These are phyloP conservation scores for Talaromyces sp. DNA, from an alignment of 2,329 filamentous ascomycete species.

Conservation along the genomic window DNA sequence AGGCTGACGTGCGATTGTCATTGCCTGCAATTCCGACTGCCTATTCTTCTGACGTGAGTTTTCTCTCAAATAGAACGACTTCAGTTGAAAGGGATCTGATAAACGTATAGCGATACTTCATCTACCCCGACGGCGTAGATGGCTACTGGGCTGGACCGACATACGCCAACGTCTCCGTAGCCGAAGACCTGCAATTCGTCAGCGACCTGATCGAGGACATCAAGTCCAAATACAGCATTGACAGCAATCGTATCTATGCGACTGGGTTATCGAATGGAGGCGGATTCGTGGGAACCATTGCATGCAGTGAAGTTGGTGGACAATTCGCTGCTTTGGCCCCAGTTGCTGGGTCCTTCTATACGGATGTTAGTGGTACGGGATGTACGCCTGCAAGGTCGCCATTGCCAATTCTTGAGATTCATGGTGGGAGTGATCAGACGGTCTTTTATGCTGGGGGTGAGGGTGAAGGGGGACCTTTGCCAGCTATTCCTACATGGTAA, in stretches of 20 bases:
- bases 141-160: slow-evolving; percentile 49
- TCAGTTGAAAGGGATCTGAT: no score
- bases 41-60: slow-evolving; percentile 33
- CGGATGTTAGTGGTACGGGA: slow-evolving; percentile 31
- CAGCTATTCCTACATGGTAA: slow-evolving; percentile 43
- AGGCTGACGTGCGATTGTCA: slow-evolving; percentile 42
- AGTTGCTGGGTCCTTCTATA: slow-evolving; percentile 48
- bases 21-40: slow-evolving; percentile 14
- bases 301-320: slow-evolving; percentile 40
- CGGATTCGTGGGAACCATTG: slow-evolving; percentile 48
- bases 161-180: slow-evolving; percentile 43
- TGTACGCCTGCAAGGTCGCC: slow-evolving; percentile 39
- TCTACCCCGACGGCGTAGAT: slow-evolving; percentile 48
- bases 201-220: slow-evolving; percentile 43
- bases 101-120: slow-evolving; percentile 42
- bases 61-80: no score
- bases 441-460: slow-evolving; percentile 47
- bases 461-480: slow-evolving; percentile 44
- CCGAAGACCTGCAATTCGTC: slow-evolving; percentile 48
- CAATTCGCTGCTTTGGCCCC: slow-evolving; percentile 48
- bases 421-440: slow-evolving; percentile 48
- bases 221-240: slow-evolving; percentile 41
- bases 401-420: slow-evolving; percentile 50
- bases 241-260: slow-evolving; percentile 46
- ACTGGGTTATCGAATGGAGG: slow-evolving; percentile 49